Evolutionary conservation across 345 rosid species (phyloP).

Genomic region (Acer yangbiense): DNA sequence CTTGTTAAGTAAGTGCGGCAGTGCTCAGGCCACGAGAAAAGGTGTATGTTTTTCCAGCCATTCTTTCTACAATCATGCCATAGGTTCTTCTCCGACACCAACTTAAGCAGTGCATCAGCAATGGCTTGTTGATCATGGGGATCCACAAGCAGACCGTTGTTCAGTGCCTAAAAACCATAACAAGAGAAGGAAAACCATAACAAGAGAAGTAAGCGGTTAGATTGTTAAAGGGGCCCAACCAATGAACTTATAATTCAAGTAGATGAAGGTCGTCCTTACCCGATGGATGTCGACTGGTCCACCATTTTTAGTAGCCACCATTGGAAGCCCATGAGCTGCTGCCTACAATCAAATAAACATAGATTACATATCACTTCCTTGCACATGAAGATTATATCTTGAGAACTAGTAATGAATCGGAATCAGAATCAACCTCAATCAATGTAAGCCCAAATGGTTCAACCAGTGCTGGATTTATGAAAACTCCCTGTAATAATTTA

Average conservation of each 20-base stretch:
- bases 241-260: neutral
- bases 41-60: conserved; percentile 96
- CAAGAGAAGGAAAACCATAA: conserved; percentile 14
- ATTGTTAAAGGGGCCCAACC: conserved; percentile 4
- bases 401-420: neutral
- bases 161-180: conserved; percentile 59
- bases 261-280: conserved; percentile 38
- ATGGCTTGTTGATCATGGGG: conserved; percentile 90
- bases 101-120: conserved; percentile 82
- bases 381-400: neutral
- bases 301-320: conserved; percentile 97
- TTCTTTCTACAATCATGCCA: conserved; percentile 88
- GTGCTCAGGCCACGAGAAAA: conserved; percentile 98
- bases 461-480: conserved; percentile 94
- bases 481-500: conserved; percentile 71
- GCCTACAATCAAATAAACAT: conserved; percentile 53
- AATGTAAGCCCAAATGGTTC: conserved; percentile 98
- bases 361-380: conserved; percentile 13
- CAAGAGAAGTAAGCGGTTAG: conserved; percentile 13
- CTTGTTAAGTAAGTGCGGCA: conserved; percentile 95
- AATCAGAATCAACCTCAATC: conserved; percentile 67
- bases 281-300: conserved; percentile 95
- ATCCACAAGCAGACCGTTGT: conserved; percentile 92
- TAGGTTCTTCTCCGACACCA: conserved; percentile 89
- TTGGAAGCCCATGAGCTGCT: conserved; percentile 97